phyloP scores from a whole-genome alignment of 2,329 filamentous ascomycete genomes.

The Alternaria arbusti region DNA sequence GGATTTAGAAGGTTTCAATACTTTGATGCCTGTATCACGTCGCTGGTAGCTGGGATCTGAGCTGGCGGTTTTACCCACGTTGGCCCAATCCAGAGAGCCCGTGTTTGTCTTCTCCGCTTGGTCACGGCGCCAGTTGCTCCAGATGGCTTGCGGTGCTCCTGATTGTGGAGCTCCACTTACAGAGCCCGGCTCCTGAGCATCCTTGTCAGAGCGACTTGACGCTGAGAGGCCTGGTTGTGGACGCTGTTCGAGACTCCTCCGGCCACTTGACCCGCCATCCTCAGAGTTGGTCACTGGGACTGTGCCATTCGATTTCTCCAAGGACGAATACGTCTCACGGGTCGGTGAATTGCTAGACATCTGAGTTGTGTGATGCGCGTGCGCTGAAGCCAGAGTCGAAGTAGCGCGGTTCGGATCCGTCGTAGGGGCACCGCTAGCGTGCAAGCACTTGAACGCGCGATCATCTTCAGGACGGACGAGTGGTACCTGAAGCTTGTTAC shows the following conservation, averaged over 20 bases:
- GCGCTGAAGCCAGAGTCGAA: constrained; percentile 3
- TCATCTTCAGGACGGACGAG: constrained; percentile 93
- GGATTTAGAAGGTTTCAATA: constrained; percentile 79
- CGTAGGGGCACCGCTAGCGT: constrained; percentile 52
- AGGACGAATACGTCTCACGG: constrained; percentile 7
- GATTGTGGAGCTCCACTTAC: constrained; percentile 31
- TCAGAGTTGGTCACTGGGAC: constrained; percentile 30
- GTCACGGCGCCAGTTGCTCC: constrained; percentile 58
- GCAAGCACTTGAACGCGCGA: constrained; percentile 76
- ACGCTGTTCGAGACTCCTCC: constrained; percentile 42
- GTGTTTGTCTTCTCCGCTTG: constrained; percentile 39
- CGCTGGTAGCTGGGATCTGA: constrained; percentile 69
- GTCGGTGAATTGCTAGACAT: background rate
- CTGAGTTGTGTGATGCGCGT: constrained; percentile 4
- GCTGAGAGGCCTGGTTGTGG: constrained; percentile 27
- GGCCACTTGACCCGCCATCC: constrained; percentile 35
- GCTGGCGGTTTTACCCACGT: constrained; percentile 62
- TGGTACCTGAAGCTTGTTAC: constrained; percentile 86
- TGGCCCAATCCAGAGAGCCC: constrained; percentile 59
- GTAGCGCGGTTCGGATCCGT: constrained; percentile 5
- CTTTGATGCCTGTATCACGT: constrained; percentile 82
- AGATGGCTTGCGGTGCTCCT: constrained; percentile 52
- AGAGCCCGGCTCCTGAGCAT: constrained; percentile 25
- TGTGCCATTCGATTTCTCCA: constrained; percentile 21
- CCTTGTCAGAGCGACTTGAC: constrained; percentile 30